phyloP scores from a whole-genome alignment of 2,329 filamentous ascomycete species.

The Colletotrichum sp. region DNA sequence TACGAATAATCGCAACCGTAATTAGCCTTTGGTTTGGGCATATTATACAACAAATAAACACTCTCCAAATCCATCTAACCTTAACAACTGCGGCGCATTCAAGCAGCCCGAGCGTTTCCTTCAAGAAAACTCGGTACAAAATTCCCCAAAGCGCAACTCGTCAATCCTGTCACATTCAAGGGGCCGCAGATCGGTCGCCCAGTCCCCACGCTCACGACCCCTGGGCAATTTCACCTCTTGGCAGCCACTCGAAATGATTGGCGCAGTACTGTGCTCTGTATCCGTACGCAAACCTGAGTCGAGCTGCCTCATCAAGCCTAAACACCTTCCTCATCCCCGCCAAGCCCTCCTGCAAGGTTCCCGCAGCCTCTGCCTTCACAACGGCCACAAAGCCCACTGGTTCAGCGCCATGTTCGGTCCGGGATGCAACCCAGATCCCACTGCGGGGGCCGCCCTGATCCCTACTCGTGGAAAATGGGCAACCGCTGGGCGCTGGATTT shows the following conservation, averaged over 20 bases:
- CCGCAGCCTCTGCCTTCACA: not conserved
- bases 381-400: not conserved
- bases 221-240: not conserved
- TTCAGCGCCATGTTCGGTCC: not conserved
- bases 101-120: not conserved
- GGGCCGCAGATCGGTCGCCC: not conserved
- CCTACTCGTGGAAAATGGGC: constrained; percentile 13
- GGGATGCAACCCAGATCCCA: not conserved
- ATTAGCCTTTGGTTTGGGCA: no score
- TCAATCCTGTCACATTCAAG: not conserved
- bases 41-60: no score
- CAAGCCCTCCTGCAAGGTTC: not conserved
- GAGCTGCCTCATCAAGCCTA: constrained; percentile 10
- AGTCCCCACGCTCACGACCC: not conserved
- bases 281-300: not conserved
- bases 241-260: not conserved
- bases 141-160: not conserved
- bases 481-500: not conserved
- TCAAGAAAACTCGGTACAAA: not conserved
- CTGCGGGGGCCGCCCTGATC: not conserved
- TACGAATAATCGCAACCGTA: no score
- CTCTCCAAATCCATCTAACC: not conserved
- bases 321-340: constrained; percentile 1
- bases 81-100: not conserved
- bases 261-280: not conserved